phyloP scores from a whole-genome alignment of 2,329 filamentous ascomycete species.

The Stromatinia cepivora region DNA sequence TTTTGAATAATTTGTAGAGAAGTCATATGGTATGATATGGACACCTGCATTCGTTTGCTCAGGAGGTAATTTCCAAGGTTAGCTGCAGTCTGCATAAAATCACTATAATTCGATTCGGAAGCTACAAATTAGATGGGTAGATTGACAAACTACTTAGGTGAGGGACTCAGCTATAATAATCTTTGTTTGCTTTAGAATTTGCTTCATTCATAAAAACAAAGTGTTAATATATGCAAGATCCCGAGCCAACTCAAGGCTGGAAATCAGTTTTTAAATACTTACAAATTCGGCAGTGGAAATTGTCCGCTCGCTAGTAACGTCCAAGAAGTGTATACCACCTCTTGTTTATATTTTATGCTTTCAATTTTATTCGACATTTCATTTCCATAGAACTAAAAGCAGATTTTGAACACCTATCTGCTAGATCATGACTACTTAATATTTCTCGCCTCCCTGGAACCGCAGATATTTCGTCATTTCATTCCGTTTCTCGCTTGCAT shows the following conservation, averaged over 20 bases:
- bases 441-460: neutral
- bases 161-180: neutral
- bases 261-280: no score
- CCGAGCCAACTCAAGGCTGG: neutral
- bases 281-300: no score
- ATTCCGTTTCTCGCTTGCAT: neutral
- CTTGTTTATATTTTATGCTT: neutral
- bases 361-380: neutral
- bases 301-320: neutral
- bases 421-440: no score
- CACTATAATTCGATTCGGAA: neutral
- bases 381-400: neutral
- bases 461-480: neutral
- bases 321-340: neutral
- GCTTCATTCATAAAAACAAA: neutral
- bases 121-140: fast-evolving
- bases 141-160: neutral
- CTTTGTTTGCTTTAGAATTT: neutral
- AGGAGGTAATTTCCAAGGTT: no score
- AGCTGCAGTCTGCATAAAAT: neutral
- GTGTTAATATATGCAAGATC: neutral
- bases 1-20: neutral
- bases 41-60: neutral
- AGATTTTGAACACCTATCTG: neutral
- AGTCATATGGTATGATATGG: neutral